Percentiles rank a stretch among this genome's conserved stretches.
These are phyloP conservation scores for Oryza coarctata DNA, from an alignment of 176 grass and related monocot species.

Conservation along the genomic window DNA sequence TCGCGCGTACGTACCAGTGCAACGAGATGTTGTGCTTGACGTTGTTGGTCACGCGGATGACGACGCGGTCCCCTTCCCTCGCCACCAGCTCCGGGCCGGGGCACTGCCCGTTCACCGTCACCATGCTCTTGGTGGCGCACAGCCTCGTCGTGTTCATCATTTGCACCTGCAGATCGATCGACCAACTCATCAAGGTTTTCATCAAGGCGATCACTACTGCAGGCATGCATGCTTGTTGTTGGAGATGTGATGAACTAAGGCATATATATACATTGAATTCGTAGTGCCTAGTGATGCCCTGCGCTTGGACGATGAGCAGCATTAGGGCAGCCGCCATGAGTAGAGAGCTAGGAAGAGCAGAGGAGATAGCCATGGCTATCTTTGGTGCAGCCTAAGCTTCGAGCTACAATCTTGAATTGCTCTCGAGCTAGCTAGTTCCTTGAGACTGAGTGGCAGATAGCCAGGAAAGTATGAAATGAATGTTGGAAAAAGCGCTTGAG, in stretches of 20 bases:
- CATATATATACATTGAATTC: conserved; percentile 62
- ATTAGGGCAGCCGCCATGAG: conserved; percentile 39
- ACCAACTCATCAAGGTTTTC: not conserved
- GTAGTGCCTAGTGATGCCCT: conserved; percentile 59
- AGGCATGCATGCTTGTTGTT: not conserved
- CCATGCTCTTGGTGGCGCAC: conserved; percentile 64
- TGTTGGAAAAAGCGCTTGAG: conserved; percentile 12
- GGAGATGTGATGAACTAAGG: not conserved
- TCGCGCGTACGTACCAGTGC: conserved; percentile 50
- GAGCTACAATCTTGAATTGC: not conserved
- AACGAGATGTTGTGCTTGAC: conserved; percentile 64
- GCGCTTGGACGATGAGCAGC: conserved; percentile 35
- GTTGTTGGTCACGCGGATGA: conserved; percentile 73
- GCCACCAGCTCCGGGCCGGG: conserved; percentile 56
- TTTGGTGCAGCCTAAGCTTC: not conserved
- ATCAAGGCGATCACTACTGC: not conserved
- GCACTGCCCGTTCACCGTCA: conserved; percentile 66
- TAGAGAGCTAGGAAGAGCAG: conserved; percentile 29
- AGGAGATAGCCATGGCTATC: conserved; percentile 37
- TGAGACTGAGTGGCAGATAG: not conserved
- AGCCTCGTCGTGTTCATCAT: conserved; percentile 67
- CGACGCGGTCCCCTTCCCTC: conserved; percentile 70
- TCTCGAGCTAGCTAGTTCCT: conserved; percentile 5
- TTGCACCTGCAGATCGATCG: conserved; percentile 44
- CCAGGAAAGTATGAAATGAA: conserved; percentile 3